Evolutionary conservation across 352 stramenopile genomes (phyloP).

Genomic region (Phytophthora cryptogea): DNA sequence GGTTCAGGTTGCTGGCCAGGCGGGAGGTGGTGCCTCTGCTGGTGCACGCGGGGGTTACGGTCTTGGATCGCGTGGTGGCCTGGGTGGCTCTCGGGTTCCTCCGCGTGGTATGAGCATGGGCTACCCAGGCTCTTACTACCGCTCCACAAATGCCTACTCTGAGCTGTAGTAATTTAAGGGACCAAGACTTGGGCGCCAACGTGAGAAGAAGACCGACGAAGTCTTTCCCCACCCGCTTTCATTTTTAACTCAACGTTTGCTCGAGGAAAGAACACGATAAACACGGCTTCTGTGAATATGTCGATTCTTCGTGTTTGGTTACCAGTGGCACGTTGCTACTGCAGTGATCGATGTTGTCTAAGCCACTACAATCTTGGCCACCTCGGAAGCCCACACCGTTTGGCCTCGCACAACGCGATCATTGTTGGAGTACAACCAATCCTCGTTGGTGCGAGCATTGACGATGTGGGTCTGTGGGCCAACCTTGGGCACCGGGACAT

Average conservation of each 20-base stretch:
- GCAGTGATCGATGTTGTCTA: slow-evolving; percentile 4
- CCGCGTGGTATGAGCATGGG: slow-evolving; percentile 49
- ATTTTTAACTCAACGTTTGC: not conserved
- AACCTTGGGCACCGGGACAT: slow-evolving; percentile 45
- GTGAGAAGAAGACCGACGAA: slow-evolving; percentile 13
- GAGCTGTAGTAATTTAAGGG: slow-evolving; percentile 51
- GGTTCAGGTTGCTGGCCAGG: slow-evolving; percentile 70
- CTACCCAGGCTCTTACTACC: slow-evolving; percentile 60
- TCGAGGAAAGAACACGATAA: slow-evolving; percentile 17
- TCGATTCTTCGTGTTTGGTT: not conserved
- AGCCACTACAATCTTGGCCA: slow-evolving; percentile 25
- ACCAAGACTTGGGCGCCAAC: slow-evolving; percentile 17
- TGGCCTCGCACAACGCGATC: slow-evolving; percentile 54
- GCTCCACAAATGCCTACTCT: slow-evolving; percentile 55
- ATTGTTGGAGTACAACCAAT: slow-evolving; percentile 62
- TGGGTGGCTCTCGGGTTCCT: slow-evolving; percentile 25
- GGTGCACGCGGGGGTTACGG: slow-evolving; percentile 28
- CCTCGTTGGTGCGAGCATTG: slow-evolving; percentile 67
- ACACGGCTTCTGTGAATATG: slow-evolving; percentile 9
- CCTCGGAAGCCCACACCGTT: slow-evolving; percentile 55
- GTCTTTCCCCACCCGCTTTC: slow-evolving; percentile 13
- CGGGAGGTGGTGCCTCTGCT: slow-evolving; percentile 19
- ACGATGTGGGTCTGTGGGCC: slow-evolving; percentile 74
- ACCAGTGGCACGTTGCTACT: no score
- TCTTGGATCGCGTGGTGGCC: slow-evolving; percentile 29